Conservation (phyloP, 805 yeast species). For the Suhomyces sp. region DNA sequence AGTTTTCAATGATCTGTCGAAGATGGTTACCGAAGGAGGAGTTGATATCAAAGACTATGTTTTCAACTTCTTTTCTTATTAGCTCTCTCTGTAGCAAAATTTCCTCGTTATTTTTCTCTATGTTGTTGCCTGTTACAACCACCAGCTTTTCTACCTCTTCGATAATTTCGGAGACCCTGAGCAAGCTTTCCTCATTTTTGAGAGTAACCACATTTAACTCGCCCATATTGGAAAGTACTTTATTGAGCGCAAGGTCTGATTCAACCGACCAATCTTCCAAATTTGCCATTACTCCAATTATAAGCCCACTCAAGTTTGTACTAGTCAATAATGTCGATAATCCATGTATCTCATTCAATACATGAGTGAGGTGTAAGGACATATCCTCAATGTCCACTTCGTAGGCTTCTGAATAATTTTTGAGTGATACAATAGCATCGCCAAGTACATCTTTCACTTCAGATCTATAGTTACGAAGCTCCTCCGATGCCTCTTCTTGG, state of each 20-base stretch:
- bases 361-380: background rate
- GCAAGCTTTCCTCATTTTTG: no score
- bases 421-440: background rate
- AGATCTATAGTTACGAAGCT: background rate
- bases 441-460: background rate
- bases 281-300: background rate
- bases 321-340: background rate
- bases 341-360: background rate
- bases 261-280: conserved; percentile 1
- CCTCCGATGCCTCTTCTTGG: background rate
- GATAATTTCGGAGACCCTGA: no score
- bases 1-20: background rate
- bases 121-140: no score
- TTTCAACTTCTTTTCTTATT: background rate
- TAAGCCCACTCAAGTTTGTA: background rate
- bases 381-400: background rate
- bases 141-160: no score
- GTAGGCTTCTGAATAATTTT: background rate
- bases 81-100: conserved; percentile 1
- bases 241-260: background rate
- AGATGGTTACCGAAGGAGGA: background rate
- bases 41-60: background rate
- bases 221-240: background rate
- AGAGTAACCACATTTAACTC: background rate
- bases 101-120: background rate